Conservation (phyloP, 202 grass and related monocot species). For the Schoenoplectus triqueter region DNA sequence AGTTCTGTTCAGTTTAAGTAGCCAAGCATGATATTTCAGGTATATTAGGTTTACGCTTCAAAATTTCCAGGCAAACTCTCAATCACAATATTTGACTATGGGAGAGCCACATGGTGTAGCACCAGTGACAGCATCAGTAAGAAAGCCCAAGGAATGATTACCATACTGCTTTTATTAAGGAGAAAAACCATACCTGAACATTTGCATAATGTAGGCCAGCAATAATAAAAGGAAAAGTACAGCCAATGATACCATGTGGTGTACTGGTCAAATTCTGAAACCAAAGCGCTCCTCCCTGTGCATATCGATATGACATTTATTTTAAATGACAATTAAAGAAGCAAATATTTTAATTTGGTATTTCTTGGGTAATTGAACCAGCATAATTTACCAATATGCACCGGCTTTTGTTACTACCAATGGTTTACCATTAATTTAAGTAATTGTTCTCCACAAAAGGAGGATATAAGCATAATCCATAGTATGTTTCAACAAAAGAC, state of each 20-base stretch:
- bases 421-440: slow-evolving; percentile 23
- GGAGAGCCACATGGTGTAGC: slow-evolving; percentile 33
- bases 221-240: slow-evolving; percentile 74
- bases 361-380: slow-evolving; percentile 32
- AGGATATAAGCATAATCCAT: slow-evolving; percentile 10
- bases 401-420: slow-evolving; percentile 28
- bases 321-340: slow-evolving; percentile 17
- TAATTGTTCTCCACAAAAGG: slow-evolving; percentile 32
- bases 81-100: slow-evolving; percentile 35
- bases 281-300: slow-evolving; percentile 84
- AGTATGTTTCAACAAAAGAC: not conserved
- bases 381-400: slow-evolving; percentile 22
- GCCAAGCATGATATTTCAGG: slow-evolving; percentile 16
- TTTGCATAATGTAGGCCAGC: slow-evolving; percentile 86
- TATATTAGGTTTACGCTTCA: slow-evolving; percentile 27
- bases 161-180: slow-evolving; percentile 6
- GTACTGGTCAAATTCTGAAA: slow-evolving; percentile 75
- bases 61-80: not conserved
- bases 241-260: slow-evolving; percentile 73
- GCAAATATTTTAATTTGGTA: slow-evolving; percentile 22
- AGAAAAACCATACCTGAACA: slow-evolving; percentile 71
- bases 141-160: not conserved
- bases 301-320: slow-evolving; percentile 39
- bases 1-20: slow-evolving; percentile 6
- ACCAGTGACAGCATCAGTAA: slow-evolving; percentile 30